Evolutionary conservation across 2,329 filamentous ascomycete species (phyloP), one percentile per base, ranked within the genome.

Genomic region (Beauveria australis): DNA sequence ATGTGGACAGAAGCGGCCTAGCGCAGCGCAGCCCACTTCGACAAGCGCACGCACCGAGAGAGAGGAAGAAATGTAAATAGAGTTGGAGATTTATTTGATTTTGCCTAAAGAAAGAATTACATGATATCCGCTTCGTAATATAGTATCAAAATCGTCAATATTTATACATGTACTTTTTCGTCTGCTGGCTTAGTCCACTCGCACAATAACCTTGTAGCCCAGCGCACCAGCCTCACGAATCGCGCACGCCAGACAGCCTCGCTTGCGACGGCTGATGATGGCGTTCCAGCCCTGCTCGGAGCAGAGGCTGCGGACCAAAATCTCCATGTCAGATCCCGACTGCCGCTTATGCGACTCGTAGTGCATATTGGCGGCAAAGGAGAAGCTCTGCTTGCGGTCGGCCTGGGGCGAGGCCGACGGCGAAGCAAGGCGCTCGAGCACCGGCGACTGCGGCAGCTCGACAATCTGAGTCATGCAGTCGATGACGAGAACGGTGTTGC

Each of bases 271-370:
- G 63, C 86, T 89, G 64, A 92, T 79, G 19, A 92, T 70, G 24
- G 89, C 89, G 69, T 91, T 88, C 79, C 86, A 87, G 2, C 89
- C 89, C 65, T 81, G 84, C 68, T 89, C 85, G 0, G 89, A 86
- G 69, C 89, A 92, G 65, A 90, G 79, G 1, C 89, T 88, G 53
- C 89, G 78, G 1, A 86, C 87, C 57, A 92, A 74, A 9, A 92
- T 80, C 72, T 91, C 88, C 68, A 89, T 76, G 66, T 87, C 85
- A 14, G 83, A 87, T 1, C 82, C 82, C 60, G 83, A 83, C 44
- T 85, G 81, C 26, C 85, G 76, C 62, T 80, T 76, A 28, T 81
- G 74, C 3, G 81, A 81, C 69, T 83, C 81, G 44, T 81, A 76
- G 65, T 81, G 79, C 81, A 84, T 84, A 66, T 79, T 78, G 37